phyloP scores from a whole-genome alignment of 2,329 filamentous ascomycete species.

The Sporothrix inflata region DNA sequence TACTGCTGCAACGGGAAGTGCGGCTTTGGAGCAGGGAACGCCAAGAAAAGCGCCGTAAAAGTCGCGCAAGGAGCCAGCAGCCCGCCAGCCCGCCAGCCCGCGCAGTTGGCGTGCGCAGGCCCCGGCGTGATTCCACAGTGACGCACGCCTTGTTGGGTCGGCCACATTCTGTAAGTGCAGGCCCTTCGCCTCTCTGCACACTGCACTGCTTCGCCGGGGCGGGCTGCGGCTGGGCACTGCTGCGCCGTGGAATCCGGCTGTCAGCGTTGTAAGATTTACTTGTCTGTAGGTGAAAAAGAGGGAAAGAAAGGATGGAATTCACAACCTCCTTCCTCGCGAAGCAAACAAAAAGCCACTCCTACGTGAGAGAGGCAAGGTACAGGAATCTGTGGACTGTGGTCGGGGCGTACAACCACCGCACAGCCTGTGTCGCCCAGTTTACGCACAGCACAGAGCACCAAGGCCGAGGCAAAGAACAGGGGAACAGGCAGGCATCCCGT shows the following conservation, averaged over 20 bases:
- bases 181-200: background rate
- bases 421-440: slow-evolving; percentile 21
- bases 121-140: slow-evolving; percentile 15
- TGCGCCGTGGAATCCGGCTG: slow-evolving; percentile 18
- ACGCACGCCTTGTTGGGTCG: background rate
- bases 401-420: slow-evolving; percentile 18
- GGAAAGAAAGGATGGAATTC: background rate
- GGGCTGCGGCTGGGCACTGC: slow-evolving; percentile 14
- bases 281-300: background rate
- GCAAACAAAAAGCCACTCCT: background rate
- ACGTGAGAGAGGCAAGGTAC: slow-evolving; percentile 9
- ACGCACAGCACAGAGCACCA: background rate
- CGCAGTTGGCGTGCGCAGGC: background rate
- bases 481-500: slow-evolving; percentile 9
- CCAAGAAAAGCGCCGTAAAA: slow-evolving; percentile 19
- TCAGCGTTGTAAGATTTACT: background rate
- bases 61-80: slow-evolving; percentile 2
- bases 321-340: background rate
- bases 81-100: background rate
- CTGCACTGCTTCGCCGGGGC: slow-evolving; percentile 9
- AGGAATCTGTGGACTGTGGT: slow-evolving; percentile 4
- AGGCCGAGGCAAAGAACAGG: background rate
- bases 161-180: background rate
- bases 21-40: background rate
- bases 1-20: background rate